Evolutionary conservation across 1,139 yeast species (phyloP).

Genomic region (Lodderomyces margitis): DNA sequence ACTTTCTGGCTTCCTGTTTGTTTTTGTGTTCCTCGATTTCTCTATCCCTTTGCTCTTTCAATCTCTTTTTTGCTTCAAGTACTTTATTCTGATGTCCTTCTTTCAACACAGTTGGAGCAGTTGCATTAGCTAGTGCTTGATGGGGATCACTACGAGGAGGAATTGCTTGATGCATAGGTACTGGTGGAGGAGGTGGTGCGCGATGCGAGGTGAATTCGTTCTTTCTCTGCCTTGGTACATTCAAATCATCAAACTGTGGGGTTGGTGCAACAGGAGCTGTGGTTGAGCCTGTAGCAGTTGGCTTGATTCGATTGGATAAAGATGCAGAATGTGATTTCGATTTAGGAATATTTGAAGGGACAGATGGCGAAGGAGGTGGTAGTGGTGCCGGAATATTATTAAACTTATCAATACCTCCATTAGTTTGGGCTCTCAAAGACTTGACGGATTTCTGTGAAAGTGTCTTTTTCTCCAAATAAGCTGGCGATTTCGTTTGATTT

Average conservation of each 20-base stretch:
- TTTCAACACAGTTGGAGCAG: slow-evolving; percentile 11
- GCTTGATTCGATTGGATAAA: slow-evolving; percentile 22
- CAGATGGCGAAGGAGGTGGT: slow-evolving; percentile 20
- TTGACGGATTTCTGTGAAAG: slow-evolving; percentile 42
- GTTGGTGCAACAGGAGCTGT: slow-evolving; percentile 41
- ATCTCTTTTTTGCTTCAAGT: slow-evolving; percentile 14
- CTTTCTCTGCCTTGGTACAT: slow-evolving; percentile 21
- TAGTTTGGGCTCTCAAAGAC: slow-evolving; percentile 25
- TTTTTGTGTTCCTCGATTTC: slow-evolving; percentile 10
- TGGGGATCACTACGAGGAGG: slow-evolving; percentile 12
- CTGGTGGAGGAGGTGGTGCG: slow-evolving; percentile 37
- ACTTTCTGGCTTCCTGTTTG: slow-evolving; percentile 14
- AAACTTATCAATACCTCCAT: slow-evolving; percentile 16
- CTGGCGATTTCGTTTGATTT: slow-evolving; percentile 19
- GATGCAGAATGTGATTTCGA: slow-evolving; percentile 45
- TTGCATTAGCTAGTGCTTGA: slow-evolving; percentile 16
- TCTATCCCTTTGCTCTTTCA: slow-evolving; percentile 12
- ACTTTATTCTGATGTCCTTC: slow-evolving; percentile 13
- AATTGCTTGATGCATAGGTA: slow-evolving; percentile 13
- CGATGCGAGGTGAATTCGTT: slow-evolving; percentile 32
- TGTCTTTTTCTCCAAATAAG: slow-evolving; percentile 17
- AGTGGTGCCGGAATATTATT: slow-evolving; percentile 21
- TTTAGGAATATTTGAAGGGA: slow-evolving; percentile 35
- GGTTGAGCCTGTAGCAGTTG: slow-evolving; percentile 26
- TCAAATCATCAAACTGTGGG: slow-evolving; percentile 26